Evolutionary conservation across 257 asterid genomes (phyloP), one percentile per base, ranked within the genome.

Genomic region (Voacanga thouarsii): DNA sequence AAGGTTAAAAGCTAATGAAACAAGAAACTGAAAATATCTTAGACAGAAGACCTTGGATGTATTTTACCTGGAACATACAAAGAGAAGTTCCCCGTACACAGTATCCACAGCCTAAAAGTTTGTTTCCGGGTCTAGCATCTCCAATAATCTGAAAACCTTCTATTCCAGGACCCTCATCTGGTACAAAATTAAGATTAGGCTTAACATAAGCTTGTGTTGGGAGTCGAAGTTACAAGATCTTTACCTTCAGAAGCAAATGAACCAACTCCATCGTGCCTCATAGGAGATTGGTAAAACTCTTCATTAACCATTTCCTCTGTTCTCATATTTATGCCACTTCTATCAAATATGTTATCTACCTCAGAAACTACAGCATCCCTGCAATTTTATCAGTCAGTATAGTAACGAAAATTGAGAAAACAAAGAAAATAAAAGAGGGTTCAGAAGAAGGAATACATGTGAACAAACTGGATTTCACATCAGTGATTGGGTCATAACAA

Each of bases 81-180:
- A 95, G 97, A 74, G 97, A 90, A 75, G 99, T 95, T 86, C 99
- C 99, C 63, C 93, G 94, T 60, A 89, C 97, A 71, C 97, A 97
- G 88, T 68, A 93, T 76, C 99, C 99, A 88, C 97, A 91, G 77
- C 99, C 99, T 75, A 87, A 83, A 77, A 95, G 94, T 77, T 83
- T 90, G 82, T 84, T 87, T 86, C 99, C 99, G n/a, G 96, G 98
- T 85, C 87, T 93, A 75, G 99, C 99, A 67, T 93, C 97, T 65
- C 99, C 99, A 65, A 85, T 88, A 81, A 95, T 95, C 86, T 95
- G 99, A 81, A 95, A 95, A 77, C 76, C 85, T 28, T 95, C 97
- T 87, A 95, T 95, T 74, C 97, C 96, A 82, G 99, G 99, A 78
- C 93, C 92, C 77, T 92, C 97, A 77, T 88, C 98, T 90, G 84